phyloP scores from a whole-genome alignment of 345 rosid species.

The Camelina hispida region DNA sequence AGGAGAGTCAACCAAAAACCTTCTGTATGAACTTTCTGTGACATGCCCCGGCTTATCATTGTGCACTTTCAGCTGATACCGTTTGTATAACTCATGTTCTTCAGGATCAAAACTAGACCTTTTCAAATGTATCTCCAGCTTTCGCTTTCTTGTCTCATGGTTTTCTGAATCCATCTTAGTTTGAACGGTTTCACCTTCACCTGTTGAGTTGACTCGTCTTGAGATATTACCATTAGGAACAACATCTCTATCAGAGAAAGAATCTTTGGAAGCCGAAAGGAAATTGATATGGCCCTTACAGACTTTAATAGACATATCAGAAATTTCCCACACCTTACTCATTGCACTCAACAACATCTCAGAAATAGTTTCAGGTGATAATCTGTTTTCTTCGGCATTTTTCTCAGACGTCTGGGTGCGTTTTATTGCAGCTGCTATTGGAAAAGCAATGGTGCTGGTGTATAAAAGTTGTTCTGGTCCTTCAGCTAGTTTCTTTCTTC shows the following conservation, averaged over 20 bases:
- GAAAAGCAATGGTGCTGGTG: constrained; percentile 85
- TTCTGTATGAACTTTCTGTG: constrained; percentile 63
- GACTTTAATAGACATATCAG: constrained; percentile 58
- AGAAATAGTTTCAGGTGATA: constrained; percentile 58
- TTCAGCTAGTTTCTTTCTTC: constrained; percentile 67
- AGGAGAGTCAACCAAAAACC: constrained; percentile 89
- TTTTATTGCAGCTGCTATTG: constrained; percentile 65
- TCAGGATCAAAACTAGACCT: constrained; percentile 87
- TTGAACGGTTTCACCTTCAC: constrained; percentile 51
- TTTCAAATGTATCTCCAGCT: constrained; percentile 78
- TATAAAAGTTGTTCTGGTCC: constrained; percentile 68
- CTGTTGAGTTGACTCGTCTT: constrained; percentile 50
- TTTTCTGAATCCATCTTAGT: constrained; percentile 47
- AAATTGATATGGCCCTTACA: constrained; percentile 88
- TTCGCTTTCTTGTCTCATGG: constrained; percentile 52
- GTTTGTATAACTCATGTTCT: constrained; percentile 80
- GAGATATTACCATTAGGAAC: constrained; percentile 44
- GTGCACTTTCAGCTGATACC: constrained; percentile 88
- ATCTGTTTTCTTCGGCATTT: constrained; percentile 44
- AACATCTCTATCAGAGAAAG: constrained; percentile 44
- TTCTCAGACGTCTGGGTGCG: constrained; percentile 43
- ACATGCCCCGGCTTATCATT: constrained; percentile 65
- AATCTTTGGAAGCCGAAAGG: constrained; percentile 48
- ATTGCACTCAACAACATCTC: constrained; percentile 60
- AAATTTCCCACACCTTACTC: constrained; percentile 47